These are phyloP conservation scores for Aspergillus sp. DNA, from an alignment of 2,329 filamentous ascomycete species.

Conservation along the genomic window DNA sequence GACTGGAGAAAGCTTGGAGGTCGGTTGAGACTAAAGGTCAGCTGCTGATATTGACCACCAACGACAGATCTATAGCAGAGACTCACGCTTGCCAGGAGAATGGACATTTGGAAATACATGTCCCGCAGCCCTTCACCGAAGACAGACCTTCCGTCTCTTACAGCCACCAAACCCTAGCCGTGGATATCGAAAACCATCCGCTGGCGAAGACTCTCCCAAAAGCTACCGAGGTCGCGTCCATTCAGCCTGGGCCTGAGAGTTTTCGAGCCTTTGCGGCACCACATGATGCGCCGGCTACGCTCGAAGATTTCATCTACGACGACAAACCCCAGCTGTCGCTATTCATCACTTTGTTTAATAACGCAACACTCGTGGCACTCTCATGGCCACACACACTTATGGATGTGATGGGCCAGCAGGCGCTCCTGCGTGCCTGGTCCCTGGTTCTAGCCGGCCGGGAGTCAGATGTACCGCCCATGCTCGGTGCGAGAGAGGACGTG, in stretches of 20 bases:
- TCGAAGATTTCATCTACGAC: neutral
- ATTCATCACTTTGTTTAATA: neutral
- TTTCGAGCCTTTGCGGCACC: neutral
- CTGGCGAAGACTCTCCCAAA: neutral
- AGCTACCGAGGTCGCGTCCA: neutral
- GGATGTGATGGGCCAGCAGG: neutral
- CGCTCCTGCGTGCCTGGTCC: neutral
- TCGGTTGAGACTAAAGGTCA: neutral
- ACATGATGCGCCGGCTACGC: neutral
- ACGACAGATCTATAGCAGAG: no score
- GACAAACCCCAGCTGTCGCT: neutral
- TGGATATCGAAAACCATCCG: neutral
- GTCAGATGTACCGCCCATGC: neutral
- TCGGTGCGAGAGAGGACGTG: neutral
- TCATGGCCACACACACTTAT: neutral
- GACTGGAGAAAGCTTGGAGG: constrained; percentile 8
- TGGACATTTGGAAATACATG: neutral
- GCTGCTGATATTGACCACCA: no score
- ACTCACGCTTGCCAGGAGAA: neutral
- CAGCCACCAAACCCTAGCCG: neutral
- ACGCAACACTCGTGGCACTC: neutral
- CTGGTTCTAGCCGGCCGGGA: neutral
- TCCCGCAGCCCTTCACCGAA: neutral
- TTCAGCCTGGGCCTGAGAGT: neutral
- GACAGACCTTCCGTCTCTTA: neutral